These are phyloP conservation scores for Globisporangium ultimum DNA, from an alignment of 352 stramenopile species.

Conservation along the genomic window DNA sequence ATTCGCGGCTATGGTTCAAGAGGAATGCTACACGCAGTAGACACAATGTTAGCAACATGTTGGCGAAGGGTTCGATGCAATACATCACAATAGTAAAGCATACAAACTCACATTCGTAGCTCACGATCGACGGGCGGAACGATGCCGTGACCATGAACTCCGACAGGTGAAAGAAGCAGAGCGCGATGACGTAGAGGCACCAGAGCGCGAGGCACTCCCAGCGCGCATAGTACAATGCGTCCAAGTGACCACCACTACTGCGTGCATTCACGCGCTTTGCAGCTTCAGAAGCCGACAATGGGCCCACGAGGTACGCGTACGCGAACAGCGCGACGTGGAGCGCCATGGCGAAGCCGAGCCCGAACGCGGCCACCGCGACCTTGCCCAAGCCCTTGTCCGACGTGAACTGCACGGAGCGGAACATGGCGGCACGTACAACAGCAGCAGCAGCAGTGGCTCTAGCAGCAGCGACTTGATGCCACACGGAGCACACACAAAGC, in stretches of 20 bases:
- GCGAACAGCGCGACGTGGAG: conserved; percentile 54
- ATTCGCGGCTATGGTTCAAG: conserved; percentile 89
- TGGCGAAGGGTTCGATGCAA: not conserved
- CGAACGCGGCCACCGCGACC: conserved; percentile 73
- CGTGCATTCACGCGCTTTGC: not conserved
- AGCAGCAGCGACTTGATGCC: not conserved
- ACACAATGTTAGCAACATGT: not conserved
- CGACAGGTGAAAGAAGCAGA: conserved; percentile 82
- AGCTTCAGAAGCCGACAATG: conserved; percentile 8
- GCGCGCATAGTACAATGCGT: conserved; percentile 15
- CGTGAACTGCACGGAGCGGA: conserved; percentile 72
- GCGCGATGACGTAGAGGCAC: conserved; percentile 69
- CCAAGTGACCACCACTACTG: not conserved
- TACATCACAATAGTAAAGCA: not conserved
- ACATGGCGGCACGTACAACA: conserved; percentile 33
- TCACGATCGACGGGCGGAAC: conserved; percentile 73
- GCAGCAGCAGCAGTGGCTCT: too few species aligned
- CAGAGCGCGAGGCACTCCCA: conserved; percentile 66
- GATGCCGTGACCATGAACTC: conserved; percentile 83
- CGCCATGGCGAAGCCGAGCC: conserved; percentile 68
- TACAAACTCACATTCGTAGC: conserved; percentile 73
- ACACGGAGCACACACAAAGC: too few species aligned
- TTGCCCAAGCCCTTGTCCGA: conserved; percentile 72
- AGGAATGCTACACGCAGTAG: conserved; percentile 63
- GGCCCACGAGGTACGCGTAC: conserved; percentile 23